Percentiles rank a stretch among this genome's conserved stretches.
phyloP scores from a whole-genome alignment of 2,329 filamentous ascomycete genomes.

The Fusarium kyushuense region DNA sequence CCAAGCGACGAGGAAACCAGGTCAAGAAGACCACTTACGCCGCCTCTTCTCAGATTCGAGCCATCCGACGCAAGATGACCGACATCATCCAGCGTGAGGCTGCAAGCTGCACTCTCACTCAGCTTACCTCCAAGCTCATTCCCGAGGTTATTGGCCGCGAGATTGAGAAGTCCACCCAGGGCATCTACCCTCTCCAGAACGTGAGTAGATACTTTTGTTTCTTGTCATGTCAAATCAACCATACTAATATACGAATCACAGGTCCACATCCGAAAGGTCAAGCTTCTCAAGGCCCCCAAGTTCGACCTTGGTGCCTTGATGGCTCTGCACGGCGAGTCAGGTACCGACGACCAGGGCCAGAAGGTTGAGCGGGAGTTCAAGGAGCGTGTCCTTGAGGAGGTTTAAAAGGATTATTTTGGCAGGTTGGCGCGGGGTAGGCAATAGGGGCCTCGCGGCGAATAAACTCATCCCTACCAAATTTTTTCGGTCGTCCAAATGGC shows the following conservation, averaged over 20 bases:
- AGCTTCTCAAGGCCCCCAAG: conserved; percentile 98
- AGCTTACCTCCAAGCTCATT: conserved; percentile 98
- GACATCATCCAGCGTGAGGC: conserved; percentile 99
- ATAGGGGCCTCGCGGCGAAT: conserved; percentile 51
- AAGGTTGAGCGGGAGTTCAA: conserved; percentile 99
- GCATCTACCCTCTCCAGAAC: conserved; percentile 99
- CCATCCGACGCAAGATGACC: conserved; percentile 99
- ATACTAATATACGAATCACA: conserved; percentile 55
- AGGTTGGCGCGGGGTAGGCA: conserved; percentile 50
- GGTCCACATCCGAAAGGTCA: conserved; percentile 99
- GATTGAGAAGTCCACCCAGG: conserved; percentile 99
- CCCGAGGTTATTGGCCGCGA: conserved; percentile 99
- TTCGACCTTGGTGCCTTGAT: conserved; percentile 98
- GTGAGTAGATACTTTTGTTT: conserved; percentile 64
- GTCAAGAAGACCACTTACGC: conserved; percentile 99
- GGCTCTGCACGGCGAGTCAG: conserved; percentile 96
- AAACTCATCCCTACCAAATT: conserved; percentile 54
- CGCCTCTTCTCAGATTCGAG: conserved; percentile 94
- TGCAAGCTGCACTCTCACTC: conserved; percentile 90
- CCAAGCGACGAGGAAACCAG: conserved; percentile 98
- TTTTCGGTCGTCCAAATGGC: conserved; percentile 60
- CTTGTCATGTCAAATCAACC: background rate
- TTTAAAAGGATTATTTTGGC: conserved; percentile 71
- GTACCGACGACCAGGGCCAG: conserved; percentile 94
- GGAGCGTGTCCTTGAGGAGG: conserved; percentile 93